Percentiles rank a stretch among this genome's conserved stretches.
phyloP scores from a whole-genome alignment of 495 filamentous ascomycete species.

The Penicilliopsis zonata region DNA sequence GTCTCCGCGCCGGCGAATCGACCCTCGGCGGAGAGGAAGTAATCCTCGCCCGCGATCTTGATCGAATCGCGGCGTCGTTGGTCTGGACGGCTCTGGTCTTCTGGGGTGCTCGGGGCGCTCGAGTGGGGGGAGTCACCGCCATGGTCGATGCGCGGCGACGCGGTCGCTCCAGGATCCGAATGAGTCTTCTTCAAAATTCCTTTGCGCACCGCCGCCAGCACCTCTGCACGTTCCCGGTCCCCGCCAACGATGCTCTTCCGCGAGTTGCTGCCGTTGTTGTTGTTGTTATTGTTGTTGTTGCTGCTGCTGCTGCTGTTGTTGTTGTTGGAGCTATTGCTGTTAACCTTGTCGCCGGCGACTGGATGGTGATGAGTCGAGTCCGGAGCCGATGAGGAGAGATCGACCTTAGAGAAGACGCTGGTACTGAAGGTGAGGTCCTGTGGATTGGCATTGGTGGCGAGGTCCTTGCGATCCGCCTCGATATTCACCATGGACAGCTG shows the following conservation, averaged over 20 bases:
- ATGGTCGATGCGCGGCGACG: constrained; percentile 49
- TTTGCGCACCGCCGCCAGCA: constrained; percentile 79
- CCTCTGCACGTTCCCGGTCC: constrained; percentile 81
- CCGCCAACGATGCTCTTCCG: constrained; percentile 85
- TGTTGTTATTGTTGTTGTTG: too few species aligned
- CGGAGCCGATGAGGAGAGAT: constrained; percentile 32
- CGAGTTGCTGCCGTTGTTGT: too few species aligned
- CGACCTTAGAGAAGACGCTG: constrained; percentile 82
- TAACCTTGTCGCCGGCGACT: constrained; percentile 47
- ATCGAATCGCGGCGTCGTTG: constrained; percentile 53
- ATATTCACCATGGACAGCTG: constrained; percentile 90
- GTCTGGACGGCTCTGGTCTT: constrained; percentile 46
- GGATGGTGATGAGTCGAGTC: constrained; percentile 33
- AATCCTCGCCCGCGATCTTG: constrained; percentile 71
- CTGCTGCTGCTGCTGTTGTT: too few species aligned
- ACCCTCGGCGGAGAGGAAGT: constrained; percentile 70
- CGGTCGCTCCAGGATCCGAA: constrained; percentile 51
- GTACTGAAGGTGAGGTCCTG: constrained; percentile 58
- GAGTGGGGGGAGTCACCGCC: constrained; percentile 68
- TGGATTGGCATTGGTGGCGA: constrained; percentile 65
- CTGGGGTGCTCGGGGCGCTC: constrained; percentile 74
- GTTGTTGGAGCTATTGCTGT: too few species aligned
- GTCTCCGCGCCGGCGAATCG: constrained; percentile 47
- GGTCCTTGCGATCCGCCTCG: constrained; percentile 80
- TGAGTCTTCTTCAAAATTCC: constrained; percentile 78